Percentiles rank a stretch among this genome's conserved stretches.
These are phyloP conservation scores for Acorus gramineus DNA, from an alignment of 106 monocot genomes.

Conservation along the genomic window DNA sequence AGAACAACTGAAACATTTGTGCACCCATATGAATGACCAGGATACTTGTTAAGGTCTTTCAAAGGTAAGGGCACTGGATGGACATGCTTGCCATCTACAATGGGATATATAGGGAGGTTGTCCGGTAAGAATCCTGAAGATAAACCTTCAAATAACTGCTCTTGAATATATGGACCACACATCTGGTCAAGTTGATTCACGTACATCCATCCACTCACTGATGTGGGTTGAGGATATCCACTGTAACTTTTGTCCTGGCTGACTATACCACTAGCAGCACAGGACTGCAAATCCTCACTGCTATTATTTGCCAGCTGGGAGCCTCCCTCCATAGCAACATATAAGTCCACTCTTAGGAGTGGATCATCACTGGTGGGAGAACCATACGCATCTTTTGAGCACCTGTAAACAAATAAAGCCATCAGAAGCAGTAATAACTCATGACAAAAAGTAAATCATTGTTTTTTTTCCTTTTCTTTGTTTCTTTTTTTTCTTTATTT, in stretches of 20 bases:
- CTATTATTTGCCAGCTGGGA: conserved; percentile 11
- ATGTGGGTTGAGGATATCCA: conserved; percentile 18
- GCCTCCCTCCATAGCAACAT: conserved; percentile 28
- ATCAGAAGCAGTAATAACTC: too few species aligned
- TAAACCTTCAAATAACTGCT: conserved; percentile 48
- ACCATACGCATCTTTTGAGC: too few species aligned
- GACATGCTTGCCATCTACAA: conserved; percentile 33
- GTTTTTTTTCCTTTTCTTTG: too few species aligned
- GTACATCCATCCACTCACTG: conserved; percentile 63
- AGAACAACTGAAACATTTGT: conserved; percentile 5
- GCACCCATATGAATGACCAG: conserved; percentile 3
- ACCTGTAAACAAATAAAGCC: too few species aligned
- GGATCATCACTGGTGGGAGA: conserved; percentile 15
- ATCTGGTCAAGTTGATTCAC: conserved; percentile 47
- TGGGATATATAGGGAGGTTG: conserved; percentile 49
- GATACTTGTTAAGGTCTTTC: conserved; percentile 31
- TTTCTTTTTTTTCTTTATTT: too few species aligned
- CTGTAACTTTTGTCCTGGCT: conserved; percentile 10
- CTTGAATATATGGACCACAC: conserved; percentile 54
- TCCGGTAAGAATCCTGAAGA: conserved; percentile 56
- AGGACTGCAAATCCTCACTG: conserved; percentile 8
- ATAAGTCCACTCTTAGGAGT: conserved; percentile 11
- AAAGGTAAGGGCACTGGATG: conserved; percentile 31
- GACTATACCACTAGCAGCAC: conserved; percentile 1
- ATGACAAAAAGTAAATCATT: too few species aligned